Percentiles rank a stretch among this genome's conserved stretches.
Conservation (phyloP, 2,329 filamentous ascomycete genomes). For the Fusarium sp. region DNA sequence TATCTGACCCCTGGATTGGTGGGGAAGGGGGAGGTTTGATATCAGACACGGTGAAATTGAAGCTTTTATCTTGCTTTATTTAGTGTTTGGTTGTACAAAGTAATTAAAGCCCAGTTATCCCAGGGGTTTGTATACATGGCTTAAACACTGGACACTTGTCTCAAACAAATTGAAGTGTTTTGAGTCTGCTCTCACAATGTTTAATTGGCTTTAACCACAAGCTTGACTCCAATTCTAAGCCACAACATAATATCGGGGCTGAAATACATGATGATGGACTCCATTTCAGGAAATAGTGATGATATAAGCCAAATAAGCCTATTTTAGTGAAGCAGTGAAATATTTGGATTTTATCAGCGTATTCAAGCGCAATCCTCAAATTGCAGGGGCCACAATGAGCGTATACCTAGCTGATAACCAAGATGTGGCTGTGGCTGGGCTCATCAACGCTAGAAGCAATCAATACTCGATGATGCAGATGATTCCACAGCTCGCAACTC, state of each 20-base stretch:
- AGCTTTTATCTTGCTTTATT: slow-evolving; percentile 4
- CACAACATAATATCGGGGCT: background rate
- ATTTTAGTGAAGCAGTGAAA: background rate
- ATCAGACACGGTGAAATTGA: slow-evolving; percentile 24
- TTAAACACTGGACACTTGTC: background rate
- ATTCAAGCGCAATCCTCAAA: slow-evolving; percentile 7
- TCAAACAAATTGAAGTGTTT: background rate
- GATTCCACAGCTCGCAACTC: slow-evolving; percentile 43
- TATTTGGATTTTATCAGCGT: slow-evolving; percentile 21
- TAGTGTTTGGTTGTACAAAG: too few relatives aligned
- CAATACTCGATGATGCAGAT: slow-evolving; percentile 47
- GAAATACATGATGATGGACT: slow-evolving; percentile 1
- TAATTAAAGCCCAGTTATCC: background rate
- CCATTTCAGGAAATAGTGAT: slow-evolving; percentile 6
- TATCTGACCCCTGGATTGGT: slow-evolving; percentile 38
- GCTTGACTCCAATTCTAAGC: background rate
- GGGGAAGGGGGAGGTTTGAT: background rate
- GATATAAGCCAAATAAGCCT: background rate
- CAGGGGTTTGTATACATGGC: background rate
- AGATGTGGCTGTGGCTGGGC: slow-evolving; percentile 38
- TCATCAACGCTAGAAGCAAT: slow-evolving; percentile 6
- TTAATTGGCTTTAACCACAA: background rate
- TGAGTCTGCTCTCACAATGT: background rate
- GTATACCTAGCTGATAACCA: slow-evolving; percentile 10
- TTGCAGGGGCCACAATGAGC: slow-evolving; percentile 5